Evolutionary conservation across 176 grass and related monocot species (phyloP).

Genomic region (Cymbopogon citratus): DNA sequence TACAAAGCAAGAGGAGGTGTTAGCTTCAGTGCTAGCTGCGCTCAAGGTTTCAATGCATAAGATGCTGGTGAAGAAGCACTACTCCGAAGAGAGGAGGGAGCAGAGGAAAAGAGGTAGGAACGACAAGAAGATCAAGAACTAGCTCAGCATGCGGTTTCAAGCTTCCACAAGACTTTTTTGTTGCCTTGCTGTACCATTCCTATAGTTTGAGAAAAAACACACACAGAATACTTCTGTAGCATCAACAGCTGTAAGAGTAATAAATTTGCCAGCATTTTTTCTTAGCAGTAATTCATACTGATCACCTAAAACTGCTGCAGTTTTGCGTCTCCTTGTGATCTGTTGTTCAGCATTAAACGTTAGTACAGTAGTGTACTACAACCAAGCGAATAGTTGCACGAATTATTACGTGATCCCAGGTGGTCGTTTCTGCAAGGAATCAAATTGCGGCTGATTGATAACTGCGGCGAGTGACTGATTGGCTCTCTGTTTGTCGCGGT

Average conservation of each 20-base stretch:
- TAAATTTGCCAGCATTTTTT: not conserved
- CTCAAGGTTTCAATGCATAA: conserved; percentile 71
- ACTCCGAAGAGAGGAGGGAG: conserved; percentile 81
- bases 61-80: conserved; percentile 95
- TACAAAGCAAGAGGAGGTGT: conserved; percentile 54
- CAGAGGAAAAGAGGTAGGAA: conserved; percentile 73
- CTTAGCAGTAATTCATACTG: not conserved
- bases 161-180: not conserved
- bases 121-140: conserved; percentile 75
- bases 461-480: conserved; percentile 3
- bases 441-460: conserved; percentile 25
- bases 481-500: conserved; percentile 24
- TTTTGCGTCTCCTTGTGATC: not conserved
- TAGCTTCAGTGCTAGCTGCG: conserved; percentile 49
- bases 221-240: not conserved
- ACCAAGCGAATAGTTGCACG: not conserved
- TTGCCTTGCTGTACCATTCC: conserved; percentile 26
- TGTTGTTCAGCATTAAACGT: not conserved
- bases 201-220: not conserved
- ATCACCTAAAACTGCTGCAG: not conserved
- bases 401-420: not conserved
- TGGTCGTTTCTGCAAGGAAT: not conserved
- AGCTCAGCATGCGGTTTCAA: not conserved
- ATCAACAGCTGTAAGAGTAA: not conserved
- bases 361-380: too few relatives aligned